Percentiles rank a stretch among this genome's conserved stretches.
Evolutionary conservation across 176 grass and related monocot species (phyloP).

Genomic region (Chrysopogon serrulatus): DNA sequence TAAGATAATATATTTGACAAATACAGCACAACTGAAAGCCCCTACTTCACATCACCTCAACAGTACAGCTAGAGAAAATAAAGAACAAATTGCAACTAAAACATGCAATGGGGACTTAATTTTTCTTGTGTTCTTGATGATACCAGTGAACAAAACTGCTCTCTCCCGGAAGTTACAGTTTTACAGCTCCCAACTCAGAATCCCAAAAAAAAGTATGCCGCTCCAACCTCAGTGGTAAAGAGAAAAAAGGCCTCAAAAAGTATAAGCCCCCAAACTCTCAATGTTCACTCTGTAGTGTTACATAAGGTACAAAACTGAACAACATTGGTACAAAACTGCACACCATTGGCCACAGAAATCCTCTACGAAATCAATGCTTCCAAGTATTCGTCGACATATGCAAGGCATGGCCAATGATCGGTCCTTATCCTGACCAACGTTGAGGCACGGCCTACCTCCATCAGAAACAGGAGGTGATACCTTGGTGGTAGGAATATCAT

Average conservation of each 20-base stretch:
- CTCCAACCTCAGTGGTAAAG: slow-evolving; percentile 22
- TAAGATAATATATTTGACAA: not conserved
- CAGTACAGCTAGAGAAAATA: not conserved
- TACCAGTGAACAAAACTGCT: slow-evolving; percentile 30
- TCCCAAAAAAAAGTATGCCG: slow-evolving; percentile 37
- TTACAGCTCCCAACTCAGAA: slow-evolving; percentile 19
- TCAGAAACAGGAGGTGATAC: slow-evolving; percentile 93
- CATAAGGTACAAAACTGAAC: slow-evolving; percentile 47
- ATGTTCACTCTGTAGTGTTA: slow-evolving; percentile 34
- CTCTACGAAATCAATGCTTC: slow-evolving; percentile 70
- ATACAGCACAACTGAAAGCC: not conserved
- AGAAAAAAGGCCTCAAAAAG: slow-evolving; percentile 5
- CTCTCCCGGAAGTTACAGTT: slow-evolving; percentile 21
- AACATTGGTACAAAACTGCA: slow-evolving; percentile 32
- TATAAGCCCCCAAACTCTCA: slow-evolving; percentile 13
- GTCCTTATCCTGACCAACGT: slow-evolving; percentile 90
- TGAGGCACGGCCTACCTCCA: slow-evolving; percentile 76
- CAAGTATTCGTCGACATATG: slow-evolving; percentile 94
- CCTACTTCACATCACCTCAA: not conserved
- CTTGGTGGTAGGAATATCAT: slow-evolving; percentile 90
- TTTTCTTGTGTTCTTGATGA: slow-evolving; percentile 23
- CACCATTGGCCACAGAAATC: slow-evolving; percentile 9
- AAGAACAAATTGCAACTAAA: not conserved
- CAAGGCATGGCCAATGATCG: slow-evolving; percentile 96
- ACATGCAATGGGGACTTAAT: not conserved